Base-by-base conservation (phyloP, 306 rosid species). In the Cicer arietinum region DNA sequence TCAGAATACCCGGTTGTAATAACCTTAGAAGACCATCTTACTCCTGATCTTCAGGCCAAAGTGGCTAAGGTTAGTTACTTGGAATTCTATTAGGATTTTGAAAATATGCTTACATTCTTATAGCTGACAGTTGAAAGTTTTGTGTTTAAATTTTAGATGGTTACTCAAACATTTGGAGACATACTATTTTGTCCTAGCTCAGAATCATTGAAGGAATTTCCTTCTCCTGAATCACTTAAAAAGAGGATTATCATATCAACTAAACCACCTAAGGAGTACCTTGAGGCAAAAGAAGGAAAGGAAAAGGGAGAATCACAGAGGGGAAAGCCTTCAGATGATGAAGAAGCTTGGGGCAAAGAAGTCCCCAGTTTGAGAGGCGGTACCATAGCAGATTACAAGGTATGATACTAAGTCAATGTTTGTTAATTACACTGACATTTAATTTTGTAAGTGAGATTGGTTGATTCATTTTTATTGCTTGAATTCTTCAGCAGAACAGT, bases 231-330 rank as follows among this genome's bases (percentile, higher is more conserved):
- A 62, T 92, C 90, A 35, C 84, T 95, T 44, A 92, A 89, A 88
- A 80, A 39, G 74, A 88, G 86, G 75, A 86, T 95, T 72, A 89
- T 95, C 17, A 84, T 95, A 83, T 95, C 99, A 25, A 95, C 99
- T 50, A 95, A 95, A 79, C 99, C 99, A n/a, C 99, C 99, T 59
- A 87, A 88, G 88, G 96, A 95, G 82, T 95, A 95, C 87, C 97
- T 86, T 53, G 89, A 85, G 80, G 88, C 87, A 48, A 90, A 88
- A 80, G 95, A 85, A 10, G 87, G 4, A 14, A 79, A 84, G 41
- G 89, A 90, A 54, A 84, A 75, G 12, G 90, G 69, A 56, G 92
- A 72, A 44, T 0, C 83, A 13, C 87, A 63, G 52, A 84, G 75
- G 74, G 90, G 72, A 78, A 88, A 89, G 70, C 58, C 83, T 39